These are phyloP conservation scores for Globisporangium mamillatum DNA, from an alignment of 352 stramenopile genomes.

Conservation along the genomic window DNA sequence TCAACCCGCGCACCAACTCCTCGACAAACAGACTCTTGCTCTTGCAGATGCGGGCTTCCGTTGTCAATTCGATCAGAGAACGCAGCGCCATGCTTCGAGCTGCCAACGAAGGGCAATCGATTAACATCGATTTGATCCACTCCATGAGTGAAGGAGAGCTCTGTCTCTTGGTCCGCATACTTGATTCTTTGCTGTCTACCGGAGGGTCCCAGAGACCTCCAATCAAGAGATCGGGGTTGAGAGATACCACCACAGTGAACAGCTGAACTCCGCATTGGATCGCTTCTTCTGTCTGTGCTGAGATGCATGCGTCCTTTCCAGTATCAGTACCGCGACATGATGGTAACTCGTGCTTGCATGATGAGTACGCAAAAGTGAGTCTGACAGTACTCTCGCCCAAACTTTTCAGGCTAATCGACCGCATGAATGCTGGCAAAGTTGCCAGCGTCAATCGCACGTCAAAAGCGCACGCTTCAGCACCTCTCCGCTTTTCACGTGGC, in stretches of 20 bases:
- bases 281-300: constrained; percentile 16
- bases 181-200: not conserved
- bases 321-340: not conserved
- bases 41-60: not conserved
- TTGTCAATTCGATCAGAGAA: not conserved
- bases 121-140: constrained; percentile 11
- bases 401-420: constrained; percentile 17
- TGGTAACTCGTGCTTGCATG: not conserved
- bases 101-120: constrained; percentile 4
- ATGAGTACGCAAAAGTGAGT: not conserved
- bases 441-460: constrained; percentile 28
- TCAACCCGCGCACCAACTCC: constrained; percentile 23
- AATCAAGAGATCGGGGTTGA: not conserved
- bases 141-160: too few species aligned
- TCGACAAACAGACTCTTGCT: constrained; percentile 20
- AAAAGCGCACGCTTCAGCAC: constrained; percentile 16
- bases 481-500: not conserved
- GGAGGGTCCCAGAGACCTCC: not conserved
- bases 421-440: constrained; percentile 35
- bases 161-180: not conserved
- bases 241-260: constrained; percentile 1
- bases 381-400: constrained; percentile 3
- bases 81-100: constrained; percentile 4
- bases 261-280: constrained; percentile 15
- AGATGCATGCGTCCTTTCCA: constrained; percentile 2